phyloP scores from a whole-genome alignment of 129 eudicot species.

The Lactuca sativa region DNA sequence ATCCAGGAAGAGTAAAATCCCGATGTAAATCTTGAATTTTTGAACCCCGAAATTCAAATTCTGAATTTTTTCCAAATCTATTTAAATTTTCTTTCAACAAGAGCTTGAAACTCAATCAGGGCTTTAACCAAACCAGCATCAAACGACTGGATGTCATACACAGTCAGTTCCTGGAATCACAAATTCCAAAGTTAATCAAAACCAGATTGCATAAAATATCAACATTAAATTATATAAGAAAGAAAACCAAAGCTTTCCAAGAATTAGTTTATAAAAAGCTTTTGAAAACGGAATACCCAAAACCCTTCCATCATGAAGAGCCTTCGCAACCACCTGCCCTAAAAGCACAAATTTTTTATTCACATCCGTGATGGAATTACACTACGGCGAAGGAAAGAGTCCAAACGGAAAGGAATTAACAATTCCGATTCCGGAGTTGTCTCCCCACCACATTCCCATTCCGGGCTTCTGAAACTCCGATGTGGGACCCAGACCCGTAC shows the following conservation, averaged over 20 bases:
- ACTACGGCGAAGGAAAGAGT: constrained; percentile 91
- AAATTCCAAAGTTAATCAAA: not conserved
- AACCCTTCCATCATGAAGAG: constrained; percentile 93
- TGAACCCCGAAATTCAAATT: constrained; percentile 44
- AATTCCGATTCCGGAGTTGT: constrained; percentile 39
- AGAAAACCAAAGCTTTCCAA: constrained; percentile 65
- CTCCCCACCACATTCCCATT: constrained; percentile 91
- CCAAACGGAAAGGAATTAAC: constrained; percentile 49
- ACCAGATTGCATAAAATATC: not conserved
- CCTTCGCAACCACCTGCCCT: constrained; percentile 82
- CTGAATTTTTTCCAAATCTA: constrained; percentile 33
- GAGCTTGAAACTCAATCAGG: constrained; percentile 79
- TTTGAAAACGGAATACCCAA: constrained; percentile 82
- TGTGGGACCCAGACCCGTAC: constrained; percentile 98
- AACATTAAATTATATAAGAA: not conserved
- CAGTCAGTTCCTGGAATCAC: constrained; percentile 61
- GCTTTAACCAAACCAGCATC: constrained; percentile 76
- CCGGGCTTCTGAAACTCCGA: constrained; percentile 81
- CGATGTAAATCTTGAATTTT: constrained; percentile 78
- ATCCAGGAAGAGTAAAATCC: constrained; percentile 93
- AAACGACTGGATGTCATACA: constrained; percentile 81
- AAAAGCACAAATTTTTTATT: constrained; percentile 63
- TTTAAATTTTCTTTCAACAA: constrained; percentile 58
- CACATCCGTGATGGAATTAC: constrained; percentile 51
- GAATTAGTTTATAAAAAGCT: constrained; percentile 79